Evolutionary conservation across 306 rosid species (phyloP), one percentile per base, ranked within the genome.

Genomic region (Trifolium dubium): DNA sequence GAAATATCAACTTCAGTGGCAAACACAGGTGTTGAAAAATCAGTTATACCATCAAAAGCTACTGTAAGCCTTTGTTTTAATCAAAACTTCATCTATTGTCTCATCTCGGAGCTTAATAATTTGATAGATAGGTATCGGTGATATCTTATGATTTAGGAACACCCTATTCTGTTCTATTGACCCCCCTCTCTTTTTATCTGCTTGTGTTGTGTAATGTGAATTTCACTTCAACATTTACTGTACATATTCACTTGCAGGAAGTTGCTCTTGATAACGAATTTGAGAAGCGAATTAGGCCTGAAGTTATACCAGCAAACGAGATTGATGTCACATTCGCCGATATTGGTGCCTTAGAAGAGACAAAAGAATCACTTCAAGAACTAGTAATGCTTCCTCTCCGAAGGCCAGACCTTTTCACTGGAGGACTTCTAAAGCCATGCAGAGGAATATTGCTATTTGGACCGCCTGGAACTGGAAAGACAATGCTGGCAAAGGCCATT

Each of bases 401-500:
- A 74, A 82, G 99, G 76, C 98, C 99, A 2, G 98, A 95, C 75
- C 96, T 95, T 68, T 95, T 95, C 90, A 88, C 80, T 0, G 99
- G 99, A 66, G 99, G 99, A 53, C 93, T 95, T 64, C 69, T 95
- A 30, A 92, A 95, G 85, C 99, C 99, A 60, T 90, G 99, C 68
- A 86, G 96, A 79, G 97, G 99, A 81, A 90, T 95, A 77, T 77
- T 95, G 77, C 80, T 92, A 50, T 92, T 95, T 50, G 99, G 99
- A 0, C 98, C 99, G 30, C 99, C 98, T 0, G 99, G 99, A 56
- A 95, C 98, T 15, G 99, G 99, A 56, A 95, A 92, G 88, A 95
- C 99, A 17, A 95, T 95, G 99, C 79, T 95, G 58, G 99, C 97
- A 5, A 95, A 95, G 85, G 99, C 99, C 78, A 92, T 95, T 58